Percentiles rank a stretch among this genome's conserved stretches.
Conservation (phyloP, 345 rosid genomes). For the Eucalyptus paniculata region DNA sequence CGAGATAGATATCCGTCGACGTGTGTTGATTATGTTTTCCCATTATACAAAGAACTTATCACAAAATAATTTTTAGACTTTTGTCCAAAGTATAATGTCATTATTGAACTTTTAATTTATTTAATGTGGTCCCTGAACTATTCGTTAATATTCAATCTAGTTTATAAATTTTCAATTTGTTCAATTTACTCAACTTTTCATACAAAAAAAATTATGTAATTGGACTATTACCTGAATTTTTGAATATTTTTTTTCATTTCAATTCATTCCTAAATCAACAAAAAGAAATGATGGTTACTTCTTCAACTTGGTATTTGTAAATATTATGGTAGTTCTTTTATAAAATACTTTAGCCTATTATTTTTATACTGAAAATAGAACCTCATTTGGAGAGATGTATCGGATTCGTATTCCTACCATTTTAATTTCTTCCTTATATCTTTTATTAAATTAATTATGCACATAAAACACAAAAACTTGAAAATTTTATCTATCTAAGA, state of each 20-base stretch:
- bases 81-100: not conserved
- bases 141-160: not conserved
- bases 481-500: too few species aligned
- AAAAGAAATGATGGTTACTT: not conserved
- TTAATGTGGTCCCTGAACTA: fast-evolving
- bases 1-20: not conserved
- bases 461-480: too few species aligned
- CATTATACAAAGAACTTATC: not conserved
- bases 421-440: too few species aligned
- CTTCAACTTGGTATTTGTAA: not conserved
- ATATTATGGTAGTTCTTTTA: not conserved
- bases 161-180: not conserved
- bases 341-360: not conserved
- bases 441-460: too few species aligned
- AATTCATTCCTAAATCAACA: not conserved
- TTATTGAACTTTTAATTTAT: not conserved
- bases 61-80: not conserved
- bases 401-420: not conserved
- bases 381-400: not conserved
- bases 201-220: not conserved
- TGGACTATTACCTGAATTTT: not conserved
- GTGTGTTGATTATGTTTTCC: not conserved
- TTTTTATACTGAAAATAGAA: too few species aligned
- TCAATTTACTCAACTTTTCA: not conserved
- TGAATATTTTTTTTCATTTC: not conserved